Evolutionary conservation across 306 rosid genomes (phyloP).

Genomic region (Abrus pulchellus): DNA sequence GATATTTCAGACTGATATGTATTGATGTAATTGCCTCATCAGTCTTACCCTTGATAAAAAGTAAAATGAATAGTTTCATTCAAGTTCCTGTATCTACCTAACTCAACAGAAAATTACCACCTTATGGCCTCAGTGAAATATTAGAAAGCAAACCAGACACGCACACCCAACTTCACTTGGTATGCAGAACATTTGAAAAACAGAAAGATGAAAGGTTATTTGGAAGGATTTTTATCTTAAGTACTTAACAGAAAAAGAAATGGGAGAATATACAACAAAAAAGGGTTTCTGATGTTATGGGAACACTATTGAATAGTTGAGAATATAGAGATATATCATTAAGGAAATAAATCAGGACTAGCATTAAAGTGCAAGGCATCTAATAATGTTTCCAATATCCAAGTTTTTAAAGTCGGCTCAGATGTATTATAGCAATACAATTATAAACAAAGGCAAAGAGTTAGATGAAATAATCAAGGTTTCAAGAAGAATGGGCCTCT

Average conservation of each 20-base stretch:
- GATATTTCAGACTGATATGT: conserved; percentile 18
- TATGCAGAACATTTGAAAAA: conserved; percentile 22
- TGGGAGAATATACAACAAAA: conserved; percentile 1
- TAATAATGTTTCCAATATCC: conserved; percentile 10
- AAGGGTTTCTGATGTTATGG: conserved; percentile 15
- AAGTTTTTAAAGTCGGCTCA: conserved; percentile 23
- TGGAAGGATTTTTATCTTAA: not conserved
- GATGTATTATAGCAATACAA: conserved; percentile 10
- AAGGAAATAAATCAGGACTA: conserved; percentile 5
- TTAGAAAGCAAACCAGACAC: not conserved
- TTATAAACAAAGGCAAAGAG: conserved; percentile 2
- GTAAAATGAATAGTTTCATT: not conserved
- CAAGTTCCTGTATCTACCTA: not conserved
- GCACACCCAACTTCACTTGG: conserved; percentile 4
- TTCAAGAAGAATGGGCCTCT: conserved; percentile 14
- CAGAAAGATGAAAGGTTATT: not conserved
- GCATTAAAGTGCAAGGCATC: conserved; percentile 28
- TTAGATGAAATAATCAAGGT: conserved; percentile 15
- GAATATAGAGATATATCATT: not conserved
- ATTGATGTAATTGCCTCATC: conserved; percentile 1
- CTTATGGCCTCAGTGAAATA: not conserved
- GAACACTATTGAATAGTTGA: not conserved
- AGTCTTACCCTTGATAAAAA: not conserved
- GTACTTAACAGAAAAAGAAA: not conserved
- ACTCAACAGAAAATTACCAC: not conserved